phyloP scores from a whole-genome alignment of 1,284 basidiomycete genomes.

The Termitomyces sp. region DNA sequence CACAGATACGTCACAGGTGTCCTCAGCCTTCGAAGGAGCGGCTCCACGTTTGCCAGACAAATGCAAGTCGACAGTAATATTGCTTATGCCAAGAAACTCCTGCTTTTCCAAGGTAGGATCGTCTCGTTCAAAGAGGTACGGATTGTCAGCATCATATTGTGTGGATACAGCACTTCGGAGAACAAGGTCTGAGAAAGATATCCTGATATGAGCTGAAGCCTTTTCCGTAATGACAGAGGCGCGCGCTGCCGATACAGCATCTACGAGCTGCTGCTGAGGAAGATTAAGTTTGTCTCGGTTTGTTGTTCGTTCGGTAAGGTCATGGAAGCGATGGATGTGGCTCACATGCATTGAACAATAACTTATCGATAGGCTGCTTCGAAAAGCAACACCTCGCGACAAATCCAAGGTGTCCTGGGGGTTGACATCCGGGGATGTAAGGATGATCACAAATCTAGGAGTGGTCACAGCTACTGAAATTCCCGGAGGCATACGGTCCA shows the following conservation, averaged over 20 bases:
- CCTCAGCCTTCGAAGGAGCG: conserved; percentile 18
- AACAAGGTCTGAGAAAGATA: conserved; percentile 43
- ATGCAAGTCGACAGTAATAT: conserved; percentile 33
- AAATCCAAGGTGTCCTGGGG: conserved; percentile 62
- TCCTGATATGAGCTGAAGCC: conserved; percentile 36
- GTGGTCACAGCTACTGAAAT: conserved; percentile 56
- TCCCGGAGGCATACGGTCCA: conserved; percentile 49
- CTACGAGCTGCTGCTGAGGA: conserved; percentile 56
- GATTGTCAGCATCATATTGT: conserved; percentile 58
- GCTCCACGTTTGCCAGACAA: conserved; percentile 31
- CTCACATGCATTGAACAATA: conserved; percentile 54
- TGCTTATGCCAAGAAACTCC: conserved; percentile 46
- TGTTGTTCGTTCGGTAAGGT: conserved; percentile 38
- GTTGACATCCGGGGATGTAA: conserved; percentile 76
- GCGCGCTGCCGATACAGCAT: conserved; percentile 48
- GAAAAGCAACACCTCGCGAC: conserved; percentile 68
- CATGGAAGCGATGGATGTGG: conserved; percentile 41
- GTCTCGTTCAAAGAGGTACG: conserved; percentile 48
- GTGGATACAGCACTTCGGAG: conserved; percentile 60
- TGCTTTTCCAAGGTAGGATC: conserved; percentile 38
- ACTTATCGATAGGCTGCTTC: conserved; percentile 53
- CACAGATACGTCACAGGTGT: conserved; percentile 37
- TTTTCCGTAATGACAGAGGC: conserved; percentile 28
- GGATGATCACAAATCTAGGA: conserved; percentile 59
- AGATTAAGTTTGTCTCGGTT: conserved; percentile 49